Conservation (phyloP, 2,329 filamentous ascomycete genomes). For the Pleurostoma richardsiae region DNA sequence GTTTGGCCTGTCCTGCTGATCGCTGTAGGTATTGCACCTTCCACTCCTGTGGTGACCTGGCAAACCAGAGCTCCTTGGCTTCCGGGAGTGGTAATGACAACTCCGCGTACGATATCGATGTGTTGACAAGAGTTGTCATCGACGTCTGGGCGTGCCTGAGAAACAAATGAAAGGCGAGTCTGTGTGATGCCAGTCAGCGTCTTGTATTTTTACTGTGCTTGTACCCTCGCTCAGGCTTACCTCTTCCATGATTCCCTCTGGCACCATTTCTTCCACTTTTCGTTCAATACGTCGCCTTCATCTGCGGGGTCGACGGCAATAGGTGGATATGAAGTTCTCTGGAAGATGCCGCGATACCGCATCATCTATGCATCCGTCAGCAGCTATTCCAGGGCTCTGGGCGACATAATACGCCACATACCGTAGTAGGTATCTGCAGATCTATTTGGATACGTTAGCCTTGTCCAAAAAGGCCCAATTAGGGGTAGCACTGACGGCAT, state of each 20-base stretch:
- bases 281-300: constrained; percentile 49
- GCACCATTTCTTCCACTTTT: constrained; percentile 63
- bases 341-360: constrained; percentile 53
- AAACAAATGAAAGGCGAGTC: constrained; percentile 60
- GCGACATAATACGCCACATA: neutral
- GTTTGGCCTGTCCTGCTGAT: constrained; percentile 28
- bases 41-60: constrained; percentile 59
- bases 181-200: constrained; percentile 13
- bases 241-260: constrained; percentile 63
- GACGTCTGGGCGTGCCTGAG: constrained; percentile 62
- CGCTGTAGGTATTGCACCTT: constrained; percentile 50
- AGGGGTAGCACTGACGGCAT: constrained; percentile 31
- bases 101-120: constrained; percentile 65
- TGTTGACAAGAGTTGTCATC: constrained; percentile 60
- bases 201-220: neutral
- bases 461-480: too few relatives aligned
- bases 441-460: constrained; percentile 11
- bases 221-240: constrained; percentile 16
- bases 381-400: constrained; percentile 4
- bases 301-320: constrained; percentile 49
- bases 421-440: constrained; percentile 16
- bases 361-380: constrained; percentile 34
- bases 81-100: constrained; percentile 61
- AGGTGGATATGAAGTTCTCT: constrained; percentile 45
- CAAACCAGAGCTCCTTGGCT: constrained; percentile 59